Evolutionary conservation across 2,329 filamentous ascomycete species (phyloP).

Genomic region (Penicillium sp.): DNA sequence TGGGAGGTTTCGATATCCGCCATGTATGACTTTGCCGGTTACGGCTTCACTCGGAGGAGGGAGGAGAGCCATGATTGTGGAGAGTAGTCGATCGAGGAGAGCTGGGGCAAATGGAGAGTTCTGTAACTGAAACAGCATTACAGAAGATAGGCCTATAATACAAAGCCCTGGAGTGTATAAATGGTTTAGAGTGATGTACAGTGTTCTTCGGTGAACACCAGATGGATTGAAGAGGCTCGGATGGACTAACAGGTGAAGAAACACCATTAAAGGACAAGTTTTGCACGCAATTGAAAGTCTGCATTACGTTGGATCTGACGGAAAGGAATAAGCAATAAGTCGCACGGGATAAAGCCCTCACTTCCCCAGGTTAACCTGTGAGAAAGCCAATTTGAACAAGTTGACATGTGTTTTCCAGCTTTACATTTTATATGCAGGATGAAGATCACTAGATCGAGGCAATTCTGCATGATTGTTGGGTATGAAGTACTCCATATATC

Average conservation of each 20-base stretch:
- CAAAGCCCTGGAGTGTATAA: not conserved
- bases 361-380: not conserved
- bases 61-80: slow-evolving; percentile 5
- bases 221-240: not conserved
- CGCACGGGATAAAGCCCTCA: not conserved
- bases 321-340: slow-evolving; percentile 3
- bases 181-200: not conserved
- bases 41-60: not conserved
- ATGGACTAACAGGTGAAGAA: not conserved
- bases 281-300: slow-evolving; percentile 2
- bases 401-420: not conserved
- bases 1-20: not conserved
- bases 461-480: not conserved
- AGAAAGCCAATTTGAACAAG: not conserved
- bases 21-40: not conserved
- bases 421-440: not conserved
- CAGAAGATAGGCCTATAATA: not conserved
- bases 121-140: slow-evolving; percentile 5
- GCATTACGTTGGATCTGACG: slow-evolving; percentile 7
- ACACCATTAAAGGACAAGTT: not conserved
- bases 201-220: not conserved
- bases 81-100: slow-evolving; percentile 2
- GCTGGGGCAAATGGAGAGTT: not conserved
- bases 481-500: not conserved
- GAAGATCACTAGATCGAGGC: not conserved